Evolutionary conservation across 2,329 filamentous ascomycete genomes (phyloP).

Genomic region (Trichoderma sp.): DNA sequence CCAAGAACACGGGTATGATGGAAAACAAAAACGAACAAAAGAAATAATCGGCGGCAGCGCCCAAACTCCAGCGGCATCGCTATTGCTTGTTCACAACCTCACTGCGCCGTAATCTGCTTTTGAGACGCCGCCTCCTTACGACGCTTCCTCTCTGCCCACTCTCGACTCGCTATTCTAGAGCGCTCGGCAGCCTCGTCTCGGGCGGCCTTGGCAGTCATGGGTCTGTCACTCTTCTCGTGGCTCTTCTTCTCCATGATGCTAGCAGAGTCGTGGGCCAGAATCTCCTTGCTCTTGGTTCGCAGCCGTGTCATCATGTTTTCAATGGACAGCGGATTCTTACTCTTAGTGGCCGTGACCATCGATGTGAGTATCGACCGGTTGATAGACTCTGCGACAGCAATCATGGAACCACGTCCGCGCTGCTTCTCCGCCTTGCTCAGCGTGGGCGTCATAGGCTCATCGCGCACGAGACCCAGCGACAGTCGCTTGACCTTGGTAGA

Average conservation of each 20-base stretch:
- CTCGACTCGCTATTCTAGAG: constrained; percentile 55
- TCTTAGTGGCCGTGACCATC: constrained; percentile 41
- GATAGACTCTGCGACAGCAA: constrained; percentile 25
- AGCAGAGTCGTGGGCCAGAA: constrained; percentile 51
- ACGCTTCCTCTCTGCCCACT: constrained; percentile 60
- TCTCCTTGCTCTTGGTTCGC: constrained; percentile 50
- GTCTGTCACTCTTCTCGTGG: constrained; percentile 52
- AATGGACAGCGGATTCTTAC: constrained; percentile 48
- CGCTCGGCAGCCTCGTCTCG: constrained; percentile 60
- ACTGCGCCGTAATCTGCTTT: background rate
- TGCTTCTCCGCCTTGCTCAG: constrained; percentile 22
- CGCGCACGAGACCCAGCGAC: constrained; percentile 24
- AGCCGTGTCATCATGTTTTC: constrained; percentile 51
- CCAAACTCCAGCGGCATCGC: background rate
- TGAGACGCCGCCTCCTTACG: constrained; percentile 34
- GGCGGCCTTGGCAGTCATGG: constrained; percentile 51
- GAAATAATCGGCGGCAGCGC: background rate
- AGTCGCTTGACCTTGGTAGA: constrained; percentile 26
- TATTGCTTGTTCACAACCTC: background rate
- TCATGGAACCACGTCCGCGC: constrained; percentile 30
- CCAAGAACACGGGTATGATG: background rate
- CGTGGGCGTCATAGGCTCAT: background rate
- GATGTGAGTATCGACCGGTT: constrained; percentile 47
- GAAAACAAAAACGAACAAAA: background rate
- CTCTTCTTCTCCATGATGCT: constrained; percentile 46